phyloP scores from a whole-genome alignment of 2,329 filamentous ascomycete genomes.

The Botrytis deweyae region DNA sequence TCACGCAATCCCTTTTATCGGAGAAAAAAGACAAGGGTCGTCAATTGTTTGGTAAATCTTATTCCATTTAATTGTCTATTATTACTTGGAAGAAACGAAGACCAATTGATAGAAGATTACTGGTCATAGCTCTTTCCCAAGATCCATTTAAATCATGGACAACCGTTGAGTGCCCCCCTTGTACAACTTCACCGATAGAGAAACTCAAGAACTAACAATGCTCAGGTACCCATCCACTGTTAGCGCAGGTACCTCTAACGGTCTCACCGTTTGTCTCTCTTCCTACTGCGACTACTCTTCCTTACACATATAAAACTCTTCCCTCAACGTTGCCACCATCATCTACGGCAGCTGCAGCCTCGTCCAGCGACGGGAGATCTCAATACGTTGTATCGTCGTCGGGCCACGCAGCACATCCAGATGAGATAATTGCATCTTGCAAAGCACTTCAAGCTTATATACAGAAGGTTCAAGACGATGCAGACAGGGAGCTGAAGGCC shows the following conservation, averaged over 20 bases:
- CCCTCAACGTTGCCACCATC: conserved; percentile 82
- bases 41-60: not conserved
- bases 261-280: conserved; percentile 93
- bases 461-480: conserved; percentile 64
- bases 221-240: conserved; percentile 75
- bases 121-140: conserved; percentile 16
- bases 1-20: not conserved
- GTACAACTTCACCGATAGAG: conserved; percentile 5
- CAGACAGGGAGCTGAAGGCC: conserved; percentile 62
- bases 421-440: conserved; percentile 82
- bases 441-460: conserved; percentile 75
- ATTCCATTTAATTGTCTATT: conserved; percentile 2
- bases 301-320: conserved; percentile 91
- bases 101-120: not conserved
- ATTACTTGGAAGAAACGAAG: not conserved
- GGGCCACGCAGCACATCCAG: conserved; percentile 80
- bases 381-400: conserved; percentile 76
- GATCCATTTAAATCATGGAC: conserved; percentile 14
- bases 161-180: conserved; percentile 21
- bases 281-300: conserved; percentile 84
- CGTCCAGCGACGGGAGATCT: conserved; percentile 49
- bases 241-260: conserved; percentile 88
- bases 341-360: conserved; percentile 52
- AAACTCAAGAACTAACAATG: not conserved
- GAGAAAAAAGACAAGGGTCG: not conserved